Conservation (phyloP, 257 asterid species). For the Solanum clarkiae region DNA sequence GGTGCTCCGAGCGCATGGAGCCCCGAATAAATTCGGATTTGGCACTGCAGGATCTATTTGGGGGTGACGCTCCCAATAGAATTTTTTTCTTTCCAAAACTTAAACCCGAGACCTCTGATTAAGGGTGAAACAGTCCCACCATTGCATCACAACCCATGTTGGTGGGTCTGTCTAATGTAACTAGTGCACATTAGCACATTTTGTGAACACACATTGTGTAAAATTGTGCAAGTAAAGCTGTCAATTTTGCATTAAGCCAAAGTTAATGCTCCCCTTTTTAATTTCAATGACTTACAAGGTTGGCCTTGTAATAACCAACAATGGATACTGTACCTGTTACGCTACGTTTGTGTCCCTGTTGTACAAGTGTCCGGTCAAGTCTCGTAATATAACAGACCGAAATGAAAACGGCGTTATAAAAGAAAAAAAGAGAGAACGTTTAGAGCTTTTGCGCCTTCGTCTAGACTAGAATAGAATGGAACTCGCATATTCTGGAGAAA, state of each 20-base stretch:
- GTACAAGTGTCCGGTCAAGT: background rate
- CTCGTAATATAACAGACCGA: background rate
- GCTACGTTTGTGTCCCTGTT: background rate
- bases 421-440: background rate
- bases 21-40: no score
- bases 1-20: no score
- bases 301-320: background rate
- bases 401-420: background rate
- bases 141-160: no score
- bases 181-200: no score
- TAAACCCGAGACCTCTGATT: no score
- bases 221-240: background rate
- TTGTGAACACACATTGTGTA: no score
- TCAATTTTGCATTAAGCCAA: background rate
- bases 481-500: background rate
- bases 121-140: no score
- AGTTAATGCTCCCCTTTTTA: background rate
- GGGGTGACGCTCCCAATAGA: no score
- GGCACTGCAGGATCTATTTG: no score
- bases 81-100: no score
- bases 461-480: background rate
- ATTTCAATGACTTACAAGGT: background rate
- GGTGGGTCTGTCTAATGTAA: no score
- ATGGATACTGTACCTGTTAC: background rate
- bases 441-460: background rate